Base-by-base conservation (phyloP, 805 yeast species). In the Hemisphaericaspora nanyangensis region DNA sequence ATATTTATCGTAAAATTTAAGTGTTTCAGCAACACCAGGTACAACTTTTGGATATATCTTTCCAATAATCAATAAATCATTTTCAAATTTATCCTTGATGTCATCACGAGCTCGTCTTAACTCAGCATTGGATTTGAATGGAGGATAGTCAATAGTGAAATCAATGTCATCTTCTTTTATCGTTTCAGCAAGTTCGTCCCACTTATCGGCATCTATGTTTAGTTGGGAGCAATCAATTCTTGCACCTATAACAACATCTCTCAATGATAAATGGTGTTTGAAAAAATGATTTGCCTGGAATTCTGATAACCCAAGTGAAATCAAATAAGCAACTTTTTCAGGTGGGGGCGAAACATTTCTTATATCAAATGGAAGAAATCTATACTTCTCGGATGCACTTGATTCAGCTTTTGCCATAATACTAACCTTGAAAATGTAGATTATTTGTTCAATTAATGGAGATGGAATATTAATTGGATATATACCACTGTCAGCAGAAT, bases 341-440 rank as follows among this genome's bases (percentile, higher is more conserved):
- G 41, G 29, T 10, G 66, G 69, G 17, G 76, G 74, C 6, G 65
- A 54, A 2, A 72, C 76, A 18, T 66, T 61, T 35, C 59, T 61
- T 43, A 42, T 31, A 31, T 46, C 46, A 50, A 64, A 41, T 32
- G 58, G 61, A 61, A 61, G 29, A 63, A 70, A 52, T 51, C 68
- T 42, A 64, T 22, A 22, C 8, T 12, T 22, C 26, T 8, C 11
- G 48, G 28, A 56, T 47, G 19, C 70, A 72, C 31, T 3, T 45
- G 29, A 17, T 30, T 68, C 72, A 5, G 67, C 60, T n/a, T 56
- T 54, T 1, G 58, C 52, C 7, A 57, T 56, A 46, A 63, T 75
- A 1, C 72, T 60, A 34, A 68, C 63, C 34, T 66, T 68, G 22
- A 75, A 54, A 30, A 80, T 61, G 3, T 63, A 55, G 13, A 78